Base-by-base conservation (phyloP, 75 land plant species). In the Chamaecyparis obtusa region DNA sequence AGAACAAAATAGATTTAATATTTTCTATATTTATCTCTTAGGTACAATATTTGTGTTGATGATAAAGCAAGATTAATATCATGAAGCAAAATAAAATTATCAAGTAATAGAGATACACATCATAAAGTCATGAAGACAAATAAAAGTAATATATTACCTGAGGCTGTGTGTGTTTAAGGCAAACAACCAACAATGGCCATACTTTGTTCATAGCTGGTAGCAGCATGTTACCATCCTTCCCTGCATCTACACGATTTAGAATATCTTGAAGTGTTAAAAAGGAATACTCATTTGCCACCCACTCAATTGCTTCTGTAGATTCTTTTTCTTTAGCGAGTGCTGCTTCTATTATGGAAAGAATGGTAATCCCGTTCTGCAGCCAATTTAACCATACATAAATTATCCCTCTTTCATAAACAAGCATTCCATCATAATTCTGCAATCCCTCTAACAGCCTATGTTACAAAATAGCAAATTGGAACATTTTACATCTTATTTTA, bases 191-290 rank as follows among this genome's bases (percentile, higher is more conserved):
- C 51, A 89, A 87, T 32, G 95, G 94, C 95, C 95, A 94, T 41
- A 93, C 84, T 89, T 90, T 94, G 85, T 94, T 94, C 92, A 93
- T 87, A 72, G 95, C 95, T 35, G 95, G 95, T 87, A 94, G 94
- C 88, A 94, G 87, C 76, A 90, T 87, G 69, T 93, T 94, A 84
- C 91, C 95, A 85, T 88, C 91, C 49, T 86, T 85, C 27, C 87
- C 92, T 16, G 90, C 92, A 30, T 91, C 93, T 76, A 88, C 86
- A 36, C 88, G 86, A 82, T 92, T 88, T 5, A 91, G 41, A 46
- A 56, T 78, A 74, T 94, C 95, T 86, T 84, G 69, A 54, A 90
- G 90, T 60, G 88, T 88, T 83, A 89, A 80, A 44, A 86, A 86
- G 39, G 92, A 88, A 60, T 33, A 85, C 7, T 51, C 69, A 10